Conservation (phyloP, 2,329 filamentous ascomycete genomes). For the Clonostachys solani region DNA sequence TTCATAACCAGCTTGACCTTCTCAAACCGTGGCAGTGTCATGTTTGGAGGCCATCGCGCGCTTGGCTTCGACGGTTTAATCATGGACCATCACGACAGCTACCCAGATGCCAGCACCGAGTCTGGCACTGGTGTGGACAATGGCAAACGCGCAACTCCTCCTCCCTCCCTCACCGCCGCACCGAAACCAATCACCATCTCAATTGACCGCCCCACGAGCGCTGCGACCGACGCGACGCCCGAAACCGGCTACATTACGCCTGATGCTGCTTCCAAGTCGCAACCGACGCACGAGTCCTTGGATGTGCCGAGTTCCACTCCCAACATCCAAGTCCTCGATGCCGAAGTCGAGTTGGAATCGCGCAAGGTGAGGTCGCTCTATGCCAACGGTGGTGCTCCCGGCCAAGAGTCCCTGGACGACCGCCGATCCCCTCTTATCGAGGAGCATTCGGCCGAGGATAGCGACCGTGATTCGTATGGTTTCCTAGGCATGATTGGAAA, state of each 20-base stretch:
- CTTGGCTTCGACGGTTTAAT: conserved; percentile 12
- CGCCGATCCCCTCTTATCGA: conserved; percentile 35
- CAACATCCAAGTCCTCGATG: conserved; percentile 47
- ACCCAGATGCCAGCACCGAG: too few relatives aligned
- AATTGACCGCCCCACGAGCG: background rate
- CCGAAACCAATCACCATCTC: background rate
- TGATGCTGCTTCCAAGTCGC: background rate
- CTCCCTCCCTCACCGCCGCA: background rate
- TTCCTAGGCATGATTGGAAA: conserved; percentile 33
- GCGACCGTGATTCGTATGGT: conserved; percentile 53
- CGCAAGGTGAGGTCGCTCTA: conserved; percentile 66
- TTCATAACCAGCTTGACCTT: conserved; percentile 53
- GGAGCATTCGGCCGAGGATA: conserved; percentile 47
- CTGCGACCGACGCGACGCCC: background rate
- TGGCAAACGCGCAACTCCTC: background rate
- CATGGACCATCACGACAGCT: background rate
- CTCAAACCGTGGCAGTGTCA: conserved; percentile 60
- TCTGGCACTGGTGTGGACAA: too few relatives aligned
- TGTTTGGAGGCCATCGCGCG: conserved; percentile 46
- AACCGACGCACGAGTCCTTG: conserved; percentile 2
- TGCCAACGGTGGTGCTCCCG: conserved; percentile 49
- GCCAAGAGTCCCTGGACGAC: conserved; percentile 17
- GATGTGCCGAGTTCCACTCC: conserved; percentile 21
- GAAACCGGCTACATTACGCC: conserved; percentile 1
- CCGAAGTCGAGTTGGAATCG: conserved; percentile 57